Base-by-base conservation (phyloP, 805 yeast species). In the Wickerhamomyces canadensis region DNA sequence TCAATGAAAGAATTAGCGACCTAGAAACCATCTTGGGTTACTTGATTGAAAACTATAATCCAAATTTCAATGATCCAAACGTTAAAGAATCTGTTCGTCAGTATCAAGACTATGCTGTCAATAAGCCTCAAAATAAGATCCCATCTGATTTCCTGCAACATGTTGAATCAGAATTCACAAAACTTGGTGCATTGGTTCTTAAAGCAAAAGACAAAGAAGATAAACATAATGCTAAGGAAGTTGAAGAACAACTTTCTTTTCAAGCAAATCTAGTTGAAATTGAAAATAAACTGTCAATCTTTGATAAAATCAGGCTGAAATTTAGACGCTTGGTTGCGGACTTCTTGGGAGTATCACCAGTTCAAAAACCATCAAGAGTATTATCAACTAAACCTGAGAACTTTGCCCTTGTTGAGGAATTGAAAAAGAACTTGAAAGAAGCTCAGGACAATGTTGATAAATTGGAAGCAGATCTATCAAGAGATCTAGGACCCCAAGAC, bases 61-160 rank as follows among this genome's bases (percentile, higher is more conserved):
- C 85, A 29, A 83, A 84, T 55, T 81, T 81, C 62, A 84, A 84
- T 52, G 89, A 84, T 57, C 67, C 72, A 9, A 84, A 81, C 0
- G 91, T 84, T 7, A 80, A 80, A 50, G 68, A 61, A 13, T 74
- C 84, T 0, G 80, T 80, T 5, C 61, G 65, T 18, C 51, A 64
- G 0, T 81, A 59, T 52, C 74, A 72, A 31, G 75, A 78, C 43
- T 76, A 72, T 17, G 26, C 29, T 4, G 36, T 38, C 19, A 47
- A 45, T 27, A 47, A 47, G 32, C 38, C 33, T 13, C 10, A 8
- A 13, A 16, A 4, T 19, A 19, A 22, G 13, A 13, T 19, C n/a
- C 12, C 26, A 6, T 14, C 21, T 2, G 18, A n/a, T 1, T 18
- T 38, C n/a, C 12, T 7, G 2, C 21, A 14, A 5, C 36, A 28